Percentiles rank a stretch among this genome's conserved stretches.
phyloP scores from a whole-genome alignment of 345 rosid genomes.

The Euphorbia lathyris region DNA sequence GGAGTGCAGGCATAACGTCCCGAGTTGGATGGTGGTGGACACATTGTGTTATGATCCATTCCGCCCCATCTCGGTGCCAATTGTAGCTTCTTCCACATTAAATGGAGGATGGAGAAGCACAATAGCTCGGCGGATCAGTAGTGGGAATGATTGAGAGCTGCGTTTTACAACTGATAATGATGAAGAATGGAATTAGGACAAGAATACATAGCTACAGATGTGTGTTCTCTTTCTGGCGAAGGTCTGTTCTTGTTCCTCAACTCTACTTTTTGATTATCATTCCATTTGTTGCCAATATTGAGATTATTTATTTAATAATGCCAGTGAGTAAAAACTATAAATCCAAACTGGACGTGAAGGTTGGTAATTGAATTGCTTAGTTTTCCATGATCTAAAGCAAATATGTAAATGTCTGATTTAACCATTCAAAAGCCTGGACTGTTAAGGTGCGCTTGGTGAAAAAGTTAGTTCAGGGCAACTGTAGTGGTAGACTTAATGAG shows the following conservation, averaged over 20 bases:
- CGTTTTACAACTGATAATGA: constrained; percentile 25
- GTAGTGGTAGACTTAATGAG: background rate
- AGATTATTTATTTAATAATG: background rate
- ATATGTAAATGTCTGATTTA: background rate
- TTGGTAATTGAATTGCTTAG: background rate
- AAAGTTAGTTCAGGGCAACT: background rate
- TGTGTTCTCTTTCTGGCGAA: constrained; percentile 12
- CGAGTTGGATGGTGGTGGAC: constrained; percentile 41
- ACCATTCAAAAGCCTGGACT: background rate
- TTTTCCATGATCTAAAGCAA: background rate
- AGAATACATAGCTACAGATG: constrained; percentile 22
- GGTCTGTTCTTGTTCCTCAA: constrained; percentile 21
- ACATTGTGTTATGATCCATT: constrained; percentile 10
- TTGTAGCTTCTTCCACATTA: constrained; percentile 28
- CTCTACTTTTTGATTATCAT: background rate
- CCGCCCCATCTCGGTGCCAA: constrained; percentile 28
- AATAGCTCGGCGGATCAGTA: constrained; percentile 14
- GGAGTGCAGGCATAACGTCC: constrained; percentile 64
- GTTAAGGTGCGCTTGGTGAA: background rate
- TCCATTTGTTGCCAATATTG: too few relatives aligned
- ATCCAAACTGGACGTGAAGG: background rate
- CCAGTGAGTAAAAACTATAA: background rate
- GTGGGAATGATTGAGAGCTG: constrained; percentile 13
- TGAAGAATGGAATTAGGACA: constrained; percentile 9
- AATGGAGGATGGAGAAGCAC: constrained; percentile 34